Base-by-base conservation (phyloP, 306 rosid genomes). In the Cucurbita argyrosperma region DNA sequence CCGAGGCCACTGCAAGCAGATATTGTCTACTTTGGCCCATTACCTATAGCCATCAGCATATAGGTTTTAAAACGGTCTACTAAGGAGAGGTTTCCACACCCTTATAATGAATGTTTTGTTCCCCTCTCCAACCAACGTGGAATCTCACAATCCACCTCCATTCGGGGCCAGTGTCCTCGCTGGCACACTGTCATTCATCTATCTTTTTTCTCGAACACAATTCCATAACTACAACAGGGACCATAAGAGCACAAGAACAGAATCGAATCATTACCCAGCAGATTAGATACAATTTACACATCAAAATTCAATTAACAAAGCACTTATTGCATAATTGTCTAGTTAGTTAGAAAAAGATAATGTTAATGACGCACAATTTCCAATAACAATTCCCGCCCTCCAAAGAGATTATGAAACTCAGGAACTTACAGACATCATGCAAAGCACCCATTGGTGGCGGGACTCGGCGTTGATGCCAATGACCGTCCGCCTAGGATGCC, bases 371-470 rank as follows among this genome's bases (percentile, higher is more conserved):
- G 43, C 65, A 59, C 19, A 38, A 59, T 59, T 30, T 15, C 19
- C 18, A 43, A 12, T 45, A 10, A 23, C 7, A 23, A 68, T 7
- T 14, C 40, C 73, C 54, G 5, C 7, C 18, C 10, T 43, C 47
- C 14, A 47, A 55, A 57, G n/a, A 66, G 26, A 47, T 77, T 23
- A 30, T 35, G 49, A 75, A 46, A 60, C 65, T 56, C 63, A 81
- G 76, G 58, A 69, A 88, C 95, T 84, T 54, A 90, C 98, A 60
- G 52, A 52, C 98, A 90, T 92, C 86, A 90, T 83, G 81, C 77
- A 75, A 15, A 74, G 67, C 80, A 86, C 92, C 98, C 98, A 92
- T 19, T 90, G 96, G 51, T 71, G 90, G 56, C 92, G 96, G 79
- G 91, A 78, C 76, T 85, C 83, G 0, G 96, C 90, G 53, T 92